phyloP scores from a whole-genome alignment of 495 filamentous ascomycete genomes.

The Viridothelium virens region DNA sequence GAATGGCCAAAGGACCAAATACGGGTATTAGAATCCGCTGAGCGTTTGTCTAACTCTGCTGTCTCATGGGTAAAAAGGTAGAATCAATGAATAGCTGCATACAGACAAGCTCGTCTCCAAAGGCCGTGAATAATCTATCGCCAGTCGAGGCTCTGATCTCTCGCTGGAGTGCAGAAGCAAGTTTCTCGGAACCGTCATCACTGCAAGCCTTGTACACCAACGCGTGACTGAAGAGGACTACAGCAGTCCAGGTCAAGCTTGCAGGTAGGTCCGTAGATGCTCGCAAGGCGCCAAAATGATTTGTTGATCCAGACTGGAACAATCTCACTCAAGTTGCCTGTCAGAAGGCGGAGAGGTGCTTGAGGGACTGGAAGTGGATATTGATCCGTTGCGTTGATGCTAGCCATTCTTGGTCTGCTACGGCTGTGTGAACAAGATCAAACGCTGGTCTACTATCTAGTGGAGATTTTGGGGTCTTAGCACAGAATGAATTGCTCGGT shows the following conservation, averaged over 20 bases:
- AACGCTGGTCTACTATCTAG: too few species aligned
- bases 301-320: constrained; percentile 12
- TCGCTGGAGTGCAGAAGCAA: constrained; percentile 40
- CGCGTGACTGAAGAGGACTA: constrained; percentile 38
- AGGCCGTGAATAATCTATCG: constrained; percentile 65
- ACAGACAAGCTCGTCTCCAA: constrained; percentile 30
- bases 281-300: constrained; percentile 13
- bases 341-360: constrained; percentile 11
- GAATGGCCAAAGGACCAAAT: constrained; percentile 64
- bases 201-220: constrained; percentile 60
- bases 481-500: too few species aligned
- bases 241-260: constrained; percentile 10
- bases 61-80: background rate
- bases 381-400: background rate
- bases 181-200: constrained; percentile 58
- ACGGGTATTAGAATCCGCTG: constrained; percentile 62
- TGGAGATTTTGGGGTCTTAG: too few species aligned
- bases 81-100: background rate
- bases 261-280: constrained; percentile 12
- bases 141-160: constrained; percentile 53
- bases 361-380: constrained; percentile 14
- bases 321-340: constrained; percentile 21
- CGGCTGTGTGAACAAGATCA: too few species aligned
- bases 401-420: background rate
- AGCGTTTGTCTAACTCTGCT: constrained; percentile 59